Evolutionary conservation across 176 grass and related monocot genomes (phyloP).

Genomic region (Tillandsia leiboldiana): DNA sequence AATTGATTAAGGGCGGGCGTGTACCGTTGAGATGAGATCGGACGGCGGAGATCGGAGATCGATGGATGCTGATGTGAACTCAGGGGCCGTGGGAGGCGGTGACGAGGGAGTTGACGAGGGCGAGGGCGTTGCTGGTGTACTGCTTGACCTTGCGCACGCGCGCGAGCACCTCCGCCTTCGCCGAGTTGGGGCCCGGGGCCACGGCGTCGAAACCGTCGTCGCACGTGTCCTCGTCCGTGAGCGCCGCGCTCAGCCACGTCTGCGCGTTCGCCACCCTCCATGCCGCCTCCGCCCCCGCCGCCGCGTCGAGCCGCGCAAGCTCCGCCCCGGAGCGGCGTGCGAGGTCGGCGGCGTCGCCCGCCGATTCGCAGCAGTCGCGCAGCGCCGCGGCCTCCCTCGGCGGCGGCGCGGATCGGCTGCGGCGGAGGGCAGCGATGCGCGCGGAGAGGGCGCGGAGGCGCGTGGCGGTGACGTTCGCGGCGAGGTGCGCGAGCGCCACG

Average conservation of each 20-base stretch:
- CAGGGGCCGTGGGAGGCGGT: too few species aligned
- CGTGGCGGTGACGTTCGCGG: conserved; percentile 21
- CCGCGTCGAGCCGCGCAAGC: conserved; percentile 8
- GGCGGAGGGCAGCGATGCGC: conserved; percentile 7
- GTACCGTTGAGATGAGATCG: too few species aligned
- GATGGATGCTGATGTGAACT: too few species aligned
- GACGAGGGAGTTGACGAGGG: conserved; percentile 29
- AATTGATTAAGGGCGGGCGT: too few species aligned
- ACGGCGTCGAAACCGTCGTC: conserved; percentile 23
- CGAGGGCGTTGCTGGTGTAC: conserved; percentile 44
- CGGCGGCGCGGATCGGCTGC: neutral
- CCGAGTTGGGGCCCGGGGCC: neutral
- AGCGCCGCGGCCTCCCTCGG: neutral
- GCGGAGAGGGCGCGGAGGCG: conserved; percentile 20
- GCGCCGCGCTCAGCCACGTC: conserved; percentile 61
- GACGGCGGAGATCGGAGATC: too few species aligned
- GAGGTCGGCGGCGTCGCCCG: conserved; percentile 24
- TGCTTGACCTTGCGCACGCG: conserved; percentile 19
- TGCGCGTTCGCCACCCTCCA: conserved; percentile 48
- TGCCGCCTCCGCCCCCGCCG: conserved; percentile 17
- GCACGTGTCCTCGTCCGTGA: conserved; percentile 54
- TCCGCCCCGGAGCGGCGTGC: conserved; percentile 16
- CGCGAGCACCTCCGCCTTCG: conserved; percentile 16
- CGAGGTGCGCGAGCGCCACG: conserved; percentile 35
- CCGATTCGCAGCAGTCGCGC: conserved; percentile 26